phyloP scores from a whole-genome alignment of 2,329 filamentous ascomycete genomes.

The Aspergillus sp. region DNA sequence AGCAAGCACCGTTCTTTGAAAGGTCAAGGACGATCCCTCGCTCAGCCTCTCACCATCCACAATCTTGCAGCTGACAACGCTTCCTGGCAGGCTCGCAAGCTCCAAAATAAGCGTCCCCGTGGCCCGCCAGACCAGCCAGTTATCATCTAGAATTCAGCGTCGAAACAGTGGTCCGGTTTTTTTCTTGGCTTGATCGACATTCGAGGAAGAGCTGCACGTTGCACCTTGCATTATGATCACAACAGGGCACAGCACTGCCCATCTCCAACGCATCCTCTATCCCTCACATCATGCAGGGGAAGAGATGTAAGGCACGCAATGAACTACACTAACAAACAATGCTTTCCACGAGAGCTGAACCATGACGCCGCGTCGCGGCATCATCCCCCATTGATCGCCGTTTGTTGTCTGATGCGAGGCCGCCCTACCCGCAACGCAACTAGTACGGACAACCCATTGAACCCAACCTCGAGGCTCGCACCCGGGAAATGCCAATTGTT shows the following conservation, averaged over 20 bases:
- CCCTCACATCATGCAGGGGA: slow-evolving; percentile 6
- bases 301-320: neutral
- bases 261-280: neutral
- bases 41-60: neutral
- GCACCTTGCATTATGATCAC: neutral
- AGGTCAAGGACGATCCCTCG: neutral
- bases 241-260: neutral
- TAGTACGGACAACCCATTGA: neutral
- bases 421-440: neutral
- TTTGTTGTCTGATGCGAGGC: no score
- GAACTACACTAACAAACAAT: neutral
- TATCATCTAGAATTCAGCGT: neutral
- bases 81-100: neutral
- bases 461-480: neutral
- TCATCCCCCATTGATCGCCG: neutral
- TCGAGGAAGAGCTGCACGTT: neutral
- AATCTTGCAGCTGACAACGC: neutral
- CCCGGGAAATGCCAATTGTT: neutral
- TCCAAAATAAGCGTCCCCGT: neutral
- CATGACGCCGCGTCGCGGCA: neutral
- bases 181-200: neutral
- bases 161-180: neutral
- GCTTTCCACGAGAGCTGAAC: neutral
- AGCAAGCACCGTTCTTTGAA: neutral
- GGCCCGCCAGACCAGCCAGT: neutral